Percentiles rank a stretch among this genome's conserved stretches.
phyloP scores from a whole-genome alignment of 2,329 filamentous ascomycete species.

The Ophiocordyceps sinensis region DNA sequence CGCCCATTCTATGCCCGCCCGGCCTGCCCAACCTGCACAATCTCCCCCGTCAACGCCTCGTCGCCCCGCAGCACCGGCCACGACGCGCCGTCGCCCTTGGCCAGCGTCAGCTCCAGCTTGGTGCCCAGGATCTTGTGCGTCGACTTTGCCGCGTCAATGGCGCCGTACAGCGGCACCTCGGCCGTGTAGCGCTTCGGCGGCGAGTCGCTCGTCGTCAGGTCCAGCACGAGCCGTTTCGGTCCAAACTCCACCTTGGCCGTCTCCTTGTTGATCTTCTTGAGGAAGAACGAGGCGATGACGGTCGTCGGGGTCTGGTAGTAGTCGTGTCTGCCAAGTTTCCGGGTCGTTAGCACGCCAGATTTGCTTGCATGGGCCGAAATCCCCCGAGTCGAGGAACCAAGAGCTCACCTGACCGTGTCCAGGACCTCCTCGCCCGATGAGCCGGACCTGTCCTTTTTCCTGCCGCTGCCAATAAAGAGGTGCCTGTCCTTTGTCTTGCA shows the following conservation, averaged over 20 bases:
- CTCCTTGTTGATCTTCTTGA: slow-evolving; percentile 91
- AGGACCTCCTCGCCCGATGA: slow-evolving; percentile 56
- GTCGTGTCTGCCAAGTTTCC: slow-evolving; percentile 39
- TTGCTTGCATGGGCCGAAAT: neutral
- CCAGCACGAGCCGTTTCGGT: slow-evolving; percentile 49
- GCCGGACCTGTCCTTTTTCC: slow-evolving; percentile 41
- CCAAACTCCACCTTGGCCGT: slow-evolving; percentile 59
- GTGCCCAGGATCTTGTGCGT: slow-evolving; percentile 73
- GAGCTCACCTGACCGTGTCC: slow-evolving; percentile 55
- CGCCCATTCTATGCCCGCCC: slow-evolving; percentile 22
- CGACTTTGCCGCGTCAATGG: slow-evolving; percentile 62
- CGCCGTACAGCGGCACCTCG: slow-evolving; percentile 59
- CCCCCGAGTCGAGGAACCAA: neutral
- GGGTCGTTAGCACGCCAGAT: neutral
- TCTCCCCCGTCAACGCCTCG: slow-evolving; percentile 55
- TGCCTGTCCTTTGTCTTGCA: slow-evolving; percentile 73
- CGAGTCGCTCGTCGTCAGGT: slow-evolving; percentile 72
- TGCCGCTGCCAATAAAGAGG: slow-evolving; percentile 63
- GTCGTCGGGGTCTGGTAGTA: slow-evolving; percentile 84
- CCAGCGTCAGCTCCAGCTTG: slow-evolving; percentile 70
- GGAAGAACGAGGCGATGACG: slow-evolving; percentile 83
- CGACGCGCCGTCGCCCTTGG: slow-evolving; percentile 56
- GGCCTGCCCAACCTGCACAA: slow-evolving; percentile 78
- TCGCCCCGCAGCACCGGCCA: slow-evolving; percentile 80
- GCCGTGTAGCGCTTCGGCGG: slow-evolving; percentile 64